These are phyloP conservation scores for Stropharia rugosoannulata DNA, from an alignment of 768 basidiomycete genomes.

Conservation along the genomic window DNA sequence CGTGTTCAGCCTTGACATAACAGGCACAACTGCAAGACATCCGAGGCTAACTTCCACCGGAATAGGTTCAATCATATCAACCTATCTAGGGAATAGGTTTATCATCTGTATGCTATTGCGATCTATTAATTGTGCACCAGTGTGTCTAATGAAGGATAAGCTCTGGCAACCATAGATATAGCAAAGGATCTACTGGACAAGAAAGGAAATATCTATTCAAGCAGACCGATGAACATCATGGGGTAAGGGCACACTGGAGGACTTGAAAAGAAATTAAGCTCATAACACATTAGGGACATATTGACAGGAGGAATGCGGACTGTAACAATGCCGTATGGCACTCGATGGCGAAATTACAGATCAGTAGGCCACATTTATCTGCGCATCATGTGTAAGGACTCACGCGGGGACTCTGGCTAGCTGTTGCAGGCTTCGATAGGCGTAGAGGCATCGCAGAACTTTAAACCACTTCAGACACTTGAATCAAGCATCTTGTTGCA, in stretches of 20 bases:
- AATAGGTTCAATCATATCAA: constrained; percentile 12
- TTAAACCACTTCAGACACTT: too few relatives aligned
- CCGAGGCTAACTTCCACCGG: too few relatives aligned
- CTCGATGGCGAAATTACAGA: constrained; percentile 31
- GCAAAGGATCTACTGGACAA: constrained; percentile 32
- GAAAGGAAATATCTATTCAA: constrained; percentile 31
- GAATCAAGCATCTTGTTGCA: too few relatives aligned
- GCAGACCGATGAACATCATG: constrained; percentile 30
- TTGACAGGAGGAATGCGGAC: constrained; percentile 31
- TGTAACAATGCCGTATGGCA: constrained; percentile 29
- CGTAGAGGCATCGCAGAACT: too few relatives aligned
- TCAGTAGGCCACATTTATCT: constrained; percentile 19
- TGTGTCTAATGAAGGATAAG: neutral
- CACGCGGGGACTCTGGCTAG: neutral
- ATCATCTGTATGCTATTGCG: constrained; percentile 6
- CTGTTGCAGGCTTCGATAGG: neutral
- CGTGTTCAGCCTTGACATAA: too few relatives aligned
- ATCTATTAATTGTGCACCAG: neutral
- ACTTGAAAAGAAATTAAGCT: neutral
- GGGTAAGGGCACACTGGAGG: constrained; percentile 14
- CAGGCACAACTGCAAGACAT: too few relatives aligned
- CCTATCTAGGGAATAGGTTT: constrained; percentile 12
- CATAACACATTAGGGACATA: constrained; percentile 23
- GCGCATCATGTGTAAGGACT: neutral
- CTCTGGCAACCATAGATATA: constrained; percentile 24